Evolutionary conservation across 2,329 filamentous ascomycete genomes (phyloP).

Genomic region (Xylariales sp.): DNA sequence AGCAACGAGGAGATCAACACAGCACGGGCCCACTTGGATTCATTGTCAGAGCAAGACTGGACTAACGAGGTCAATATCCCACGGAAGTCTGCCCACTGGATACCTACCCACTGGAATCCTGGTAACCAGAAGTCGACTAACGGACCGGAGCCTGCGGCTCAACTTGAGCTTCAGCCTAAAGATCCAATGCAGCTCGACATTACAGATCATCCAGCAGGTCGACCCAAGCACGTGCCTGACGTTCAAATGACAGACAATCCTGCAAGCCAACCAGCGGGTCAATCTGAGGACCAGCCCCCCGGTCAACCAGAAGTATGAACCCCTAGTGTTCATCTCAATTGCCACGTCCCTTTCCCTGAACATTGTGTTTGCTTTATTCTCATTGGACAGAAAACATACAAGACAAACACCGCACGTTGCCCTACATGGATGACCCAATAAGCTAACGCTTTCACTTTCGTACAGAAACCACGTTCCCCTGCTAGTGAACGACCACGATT

Average conservation of each 20-base stretch:
- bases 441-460: no score
- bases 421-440: no score
- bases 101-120: no score
- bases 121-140: no score
- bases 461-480: no score
- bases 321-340: conserved; percentile 14
- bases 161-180: no score
- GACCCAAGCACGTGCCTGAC: background rate
- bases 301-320: conserved; percentile 19
- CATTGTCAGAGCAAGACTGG: conserved; percentile 14
- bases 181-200: no score
- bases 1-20: conserved; percentile 9
- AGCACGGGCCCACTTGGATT: conserved; percentile 10
- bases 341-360: conserved; percentile 14
- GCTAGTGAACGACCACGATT: no score
- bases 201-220: no score
- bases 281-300: background rate
- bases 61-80: conserved; percentile 7
- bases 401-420: background rate
- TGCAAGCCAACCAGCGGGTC: background rate
- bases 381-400: background rate
- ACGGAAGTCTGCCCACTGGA: no score
- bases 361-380: conserved; percentile 4
- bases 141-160: no score
- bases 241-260: conserved; percentile 1